These are phyloP conservation scores for Boletellus sp. DNA, from an alignment of 768 basidiomycete genomes.

Conservation along the genomic window DNA sequence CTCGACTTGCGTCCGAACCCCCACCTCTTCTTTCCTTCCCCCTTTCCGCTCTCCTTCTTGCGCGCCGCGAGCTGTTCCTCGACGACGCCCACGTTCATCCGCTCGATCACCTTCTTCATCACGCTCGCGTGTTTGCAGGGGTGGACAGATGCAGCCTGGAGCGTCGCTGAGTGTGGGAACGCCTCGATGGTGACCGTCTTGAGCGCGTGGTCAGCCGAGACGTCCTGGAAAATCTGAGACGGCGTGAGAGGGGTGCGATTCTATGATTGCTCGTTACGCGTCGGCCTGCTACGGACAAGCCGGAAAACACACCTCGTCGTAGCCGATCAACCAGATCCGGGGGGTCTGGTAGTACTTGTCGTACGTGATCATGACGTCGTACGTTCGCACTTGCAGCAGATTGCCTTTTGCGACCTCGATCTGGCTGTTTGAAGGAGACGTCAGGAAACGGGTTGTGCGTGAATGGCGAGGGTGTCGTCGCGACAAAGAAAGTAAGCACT, in stretches of 20 bases:
- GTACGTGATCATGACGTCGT: slow-evolving; percentile 99
- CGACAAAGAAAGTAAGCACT: slow-evolving; percentile 15
- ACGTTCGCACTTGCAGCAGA: slow-evolving; percentile 92
- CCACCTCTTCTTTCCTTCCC: slow-evolving; percentile 78
- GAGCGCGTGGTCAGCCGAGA: slow-evolving; percentile 94
- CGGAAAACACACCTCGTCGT: slow-evolving; percentile 75
- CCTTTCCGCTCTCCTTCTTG: slow-evolving; percentile 48
- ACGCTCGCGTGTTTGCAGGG: slow-evolving; percentile 98
- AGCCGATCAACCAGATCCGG: slow-evolving; percentile 94
- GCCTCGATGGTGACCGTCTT: slow-evolving; percentile 99
- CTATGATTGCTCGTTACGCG: slow-evolving; percentile 49
- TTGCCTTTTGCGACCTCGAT: slow-evolving; percentile 72
- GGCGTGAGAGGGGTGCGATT: slow-evolving; percentile 86
- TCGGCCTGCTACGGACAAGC: slow-evolving; percentile 1
- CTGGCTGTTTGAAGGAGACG: slow-evolving; percentile 39
- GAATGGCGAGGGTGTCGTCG: too few species aligned
- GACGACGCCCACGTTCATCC: slow-evolving; percentile 89
- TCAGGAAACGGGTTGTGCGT: not conserved
- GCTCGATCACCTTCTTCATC: slow-evolving; percentile 99
- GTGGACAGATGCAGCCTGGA: slow-evolving; percentile 91
- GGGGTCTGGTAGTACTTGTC: slow-evolving; percentile 99
- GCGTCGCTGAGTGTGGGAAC: slow-evolving; percentile 87
- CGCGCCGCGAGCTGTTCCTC: slow-evolving; percentile 76
- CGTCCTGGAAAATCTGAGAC: slow-evolving; percentile 92
- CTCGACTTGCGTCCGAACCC: slow-evolving; percentile 68